These are phyloP conservation scores for Umbellularia californica DNA, from an alignment of 164 flowering plant genomes.

Conservation along the genomic window DNA sequence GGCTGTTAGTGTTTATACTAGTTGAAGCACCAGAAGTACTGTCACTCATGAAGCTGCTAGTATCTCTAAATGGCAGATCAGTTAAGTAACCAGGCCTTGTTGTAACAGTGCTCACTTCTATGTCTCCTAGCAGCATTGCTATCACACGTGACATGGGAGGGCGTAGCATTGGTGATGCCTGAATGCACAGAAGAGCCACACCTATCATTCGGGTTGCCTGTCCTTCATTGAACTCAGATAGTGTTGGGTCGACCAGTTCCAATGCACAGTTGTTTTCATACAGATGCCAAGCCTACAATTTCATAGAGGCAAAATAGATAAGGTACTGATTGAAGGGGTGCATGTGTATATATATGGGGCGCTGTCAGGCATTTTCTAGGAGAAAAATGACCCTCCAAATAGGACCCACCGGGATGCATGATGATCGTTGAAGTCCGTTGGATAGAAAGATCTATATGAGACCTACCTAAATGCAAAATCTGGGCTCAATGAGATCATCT, in stretches of 20 bases:
- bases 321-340: background rate
- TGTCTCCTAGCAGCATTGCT: constrained; percentile 60
- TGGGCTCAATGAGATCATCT: too few relatives aligned
- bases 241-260: constrained; percentile 40
- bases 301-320: background rate
- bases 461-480: too few relatives aligned
- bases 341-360: too few relatives aligned
- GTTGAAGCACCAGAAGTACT: background rate
- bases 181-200: constrained; percentile 57
- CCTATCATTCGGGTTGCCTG: constrained; percentile 42
- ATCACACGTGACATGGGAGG: constrained; percentile 67
- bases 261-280: constrained; percentile 30
- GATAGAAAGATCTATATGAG: too few relatives aligned
- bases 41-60: constrained; percentile 15
- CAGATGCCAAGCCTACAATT: constrained; percentile 48
- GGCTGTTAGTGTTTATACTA: constrained; percentile 5
- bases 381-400: too few relatives aligned
- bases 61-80: constrained; percentile 13
- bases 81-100: constrained; percentile 29
- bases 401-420: too few relatives aligned
- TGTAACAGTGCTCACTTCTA: constrained; percentile 38
- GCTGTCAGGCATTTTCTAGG: too few relatives aligned
- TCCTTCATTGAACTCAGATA: constrained; percentile 31
- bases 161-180: constrained; percentile 49
- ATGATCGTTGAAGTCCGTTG: too few relatives aligned